phyloP scores from a whole-genome alignment of 192 early-diverging fungal species.

The Linnemannia elongata region DNA sequence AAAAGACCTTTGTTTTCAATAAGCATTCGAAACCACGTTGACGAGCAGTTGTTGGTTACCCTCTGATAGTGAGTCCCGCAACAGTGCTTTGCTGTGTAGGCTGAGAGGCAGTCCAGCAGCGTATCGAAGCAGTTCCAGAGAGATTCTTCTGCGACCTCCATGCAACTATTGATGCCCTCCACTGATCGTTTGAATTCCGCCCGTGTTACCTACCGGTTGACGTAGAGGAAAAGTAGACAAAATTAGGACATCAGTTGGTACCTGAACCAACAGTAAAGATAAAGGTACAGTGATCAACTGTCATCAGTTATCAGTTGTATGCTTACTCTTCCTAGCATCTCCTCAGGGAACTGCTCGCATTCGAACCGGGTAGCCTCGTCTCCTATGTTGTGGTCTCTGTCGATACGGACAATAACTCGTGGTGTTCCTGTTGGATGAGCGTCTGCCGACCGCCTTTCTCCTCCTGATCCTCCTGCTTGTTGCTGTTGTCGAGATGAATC shows the following conservation, averaged over 20 bases:
- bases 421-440: conserved; percentile 27
- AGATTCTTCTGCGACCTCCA: conserved; percentile 43
- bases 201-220: conserved; percentile 25
- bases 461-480: background rate
- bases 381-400: conserved; percentile 38
- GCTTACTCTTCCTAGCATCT: conserved; percentile 48
- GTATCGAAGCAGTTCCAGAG: conserved; percentile 46
- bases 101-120: conserved; percentile 47
- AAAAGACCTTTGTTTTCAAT: background rate
- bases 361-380: conserved; percentile 48
- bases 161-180: conserved; percentile 43
- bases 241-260: background rate
- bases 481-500: background rate
- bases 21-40: background rate
- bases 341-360: conserved; percentile 42
- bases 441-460: background rate
- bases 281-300: no score
- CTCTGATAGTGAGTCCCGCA: conserved; percentile 53
- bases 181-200: conserved; percentile 36
- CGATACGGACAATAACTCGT: conserved; percentile 36
- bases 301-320: background rate
- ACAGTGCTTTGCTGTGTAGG: conserved; percentile 54
- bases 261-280: background rate
- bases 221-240: background rate
- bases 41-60: conserved; percentile 4